A percentile compares a stretch with the other conserved stretches of the same genome.
phyloP scores from a whole-genome alignment of 805 yeast genomes.

The Komagataella kurtzmanii region DNA sequence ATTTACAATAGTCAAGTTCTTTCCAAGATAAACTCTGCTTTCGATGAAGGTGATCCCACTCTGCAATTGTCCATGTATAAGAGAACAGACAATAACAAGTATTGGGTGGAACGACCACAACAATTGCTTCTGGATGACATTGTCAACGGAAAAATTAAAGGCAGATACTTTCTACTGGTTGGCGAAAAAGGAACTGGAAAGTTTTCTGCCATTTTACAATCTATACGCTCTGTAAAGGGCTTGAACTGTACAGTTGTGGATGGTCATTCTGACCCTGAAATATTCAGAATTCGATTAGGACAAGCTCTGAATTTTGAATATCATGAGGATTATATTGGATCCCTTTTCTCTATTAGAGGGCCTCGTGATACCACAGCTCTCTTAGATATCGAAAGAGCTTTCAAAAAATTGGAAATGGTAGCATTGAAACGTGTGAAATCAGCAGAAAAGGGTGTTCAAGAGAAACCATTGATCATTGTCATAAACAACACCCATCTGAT shows the following conservation, averaged over 20 bases:
- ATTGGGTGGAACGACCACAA: constrained; percentile 64
- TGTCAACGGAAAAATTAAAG: constrained; percentile 46
- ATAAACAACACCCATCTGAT: constrained; percentile 69
- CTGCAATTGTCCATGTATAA: constrained; percentile 44
- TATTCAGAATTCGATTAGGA: constrained; percentile 65
- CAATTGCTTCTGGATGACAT: constrained; percentile 53
- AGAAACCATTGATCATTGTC: constrained; percentile 50
- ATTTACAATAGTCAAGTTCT: constrained; percentile 46
- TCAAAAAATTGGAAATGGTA: constrained; percentile 60
- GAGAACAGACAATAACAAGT: constrained; percentile 20
- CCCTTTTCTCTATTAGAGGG: constrained; percentile 67
- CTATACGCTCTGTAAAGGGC: constrained; percentile 52
- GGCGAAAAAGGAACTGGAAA: constrained; percentile 88
- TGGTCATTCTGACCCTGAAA: constrained; percentile 79
- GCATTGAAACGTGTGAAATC: constrained; percentile 36
- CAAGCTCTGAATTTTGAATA: constrained; percentile 60
- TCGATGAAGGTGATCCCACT: constrained; percentile 55
- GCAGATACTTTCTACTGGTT: constrained; percentile 57
- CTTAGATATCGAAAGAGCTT: constrained; percentile 72
- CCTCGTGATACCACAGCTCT: constrained; percentile 79
- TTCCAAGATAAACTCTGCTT: constrained; percentile 51
- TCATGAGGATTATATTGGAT: constrained; percentile 75
- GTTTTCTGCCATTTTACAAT: constrained; percentile 59
- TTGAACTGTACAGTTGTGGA: constrained; percentile 57
- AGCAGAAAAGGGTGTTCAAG: constrained; percentile 7